Evolutionary conservation across 257 asterid species (phyloP).

Genomic region (Nicotiana sylvestris): DNA sequence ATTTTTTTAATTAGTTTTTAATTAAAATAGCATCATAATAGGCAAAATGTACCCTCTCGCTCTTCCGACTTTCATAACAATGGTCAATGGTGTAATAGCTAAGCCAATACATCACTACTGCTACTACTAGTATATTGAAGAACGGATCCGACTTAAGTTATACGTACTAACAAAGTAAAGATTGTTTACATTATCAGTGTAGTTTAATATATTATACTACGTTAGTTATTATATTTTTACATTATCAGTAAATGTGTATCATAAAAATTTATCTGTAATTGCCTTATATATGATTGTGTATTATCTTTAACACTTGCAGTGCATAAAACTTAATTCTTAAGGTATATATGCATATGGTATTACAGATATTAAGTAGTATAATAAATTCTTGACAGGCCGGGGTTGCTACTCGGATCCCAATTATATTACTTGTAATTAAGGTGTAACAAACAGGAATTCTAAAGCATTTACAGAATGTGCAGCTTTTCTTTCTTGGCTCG

Average conservation of each 20-base stretch:
- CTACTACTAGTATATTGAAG: neutral
- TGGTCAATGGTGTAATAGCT: neutral
- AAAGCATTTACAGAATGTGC: slow-evolving; percentile 8
- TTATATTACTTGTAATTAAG: neutral
- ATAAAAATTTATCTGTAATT: neutral
- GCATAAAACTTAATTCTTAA: no score
- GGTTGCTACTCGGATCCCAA: neutral
- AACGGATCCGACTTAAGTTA: neutral
- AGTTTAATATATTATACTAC: neutral
- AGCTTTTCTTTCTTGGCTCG: slow-evolving; percentile 3
- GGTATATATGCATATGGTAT: neutral
- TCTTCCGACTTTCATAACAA: neutral
- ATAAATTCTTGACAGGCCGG: neutral
- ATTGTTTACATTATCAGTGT: neutral
- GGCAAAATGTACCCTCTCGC: neutral
- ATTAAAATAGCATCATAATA: neutral
- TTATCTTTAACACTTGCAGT: no score
- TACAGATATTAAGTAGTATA: neutral
- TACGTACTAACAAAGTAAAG: neutral
- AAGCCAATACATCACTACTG: neutral
- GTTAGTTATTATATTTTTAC: neutral
- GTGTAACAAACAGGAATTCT: neutral
- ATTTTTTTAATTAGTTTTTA: no score
- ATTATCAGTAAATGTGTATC: neutral
- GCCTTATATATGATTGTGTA: neutral